These are phyloP conservation scores for Marasmius oreades DNA, from an alignment of 1,284 basidiomycete genomes.

Conservation along the genomic window DNA sequence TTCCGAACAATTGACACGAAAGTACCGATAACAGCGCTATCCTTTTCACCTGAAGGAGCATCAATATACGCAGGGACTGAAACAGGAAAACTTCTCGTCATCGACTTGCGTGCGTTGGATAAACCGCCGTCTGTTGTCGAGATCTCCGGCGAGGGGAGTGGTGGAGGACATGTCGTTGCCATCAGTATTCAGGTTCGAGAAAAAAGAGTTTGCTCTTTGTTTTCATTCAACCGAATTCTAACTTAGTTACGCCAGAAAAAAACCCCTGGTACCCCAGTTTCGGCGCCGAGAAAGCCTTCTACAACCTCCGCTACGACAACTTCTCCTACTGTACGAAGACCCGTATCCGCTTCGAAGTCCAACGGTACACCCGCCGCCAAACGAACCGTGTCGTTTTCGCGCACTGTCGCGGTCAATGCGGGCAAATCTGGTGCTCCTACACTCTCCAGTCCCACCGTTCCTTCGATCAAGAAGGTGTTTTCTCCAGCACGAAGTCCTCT, in stretches of 20 bases:
- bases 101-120: slow-evolving; percentile 62
- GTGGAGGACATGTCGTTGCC: slow-evolving; percentile 42
- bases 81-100: slow-evolving; percentile 54
- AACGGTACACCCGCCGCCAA: background rate
- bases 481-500: slow-evolving; percentile 41
- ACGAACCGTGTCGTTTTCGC: background rate
- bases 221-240: background rate
- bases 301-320: background rate
- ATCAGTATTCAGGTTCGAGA: slow-evolving; percentile 52
- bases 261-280: slow-evolving; percentile 3
- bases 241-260: slow-evolving; percentile 28
- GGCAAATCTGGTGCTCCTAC: background rate
- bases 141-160: slow-evolving; percentile 37
- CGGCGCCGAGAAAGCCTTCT: slow-evolving; percentile 1
- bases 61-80: slow-evolving; percentile 61
- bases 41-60: slow-evolving; percentile 67
- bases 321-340: background rate
- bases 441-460: background rate
- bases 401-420: background rate
- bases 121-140: slow-evolving; percentile 51
- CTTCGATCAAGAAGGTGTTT: slow-evolving; percentile 29
- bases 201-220: background rate
- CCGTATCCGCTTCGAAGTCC: background rate
- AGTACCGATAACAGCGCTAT: slow-evolving; percentile 48
- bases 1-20: slow-evolving; percentile 53